These are phyloP conservation scores for Elsinoe perseae DNA, from an alignment of 2,329 filamentous ascomycete genomes.

Conservation along the genomic window DNA sequence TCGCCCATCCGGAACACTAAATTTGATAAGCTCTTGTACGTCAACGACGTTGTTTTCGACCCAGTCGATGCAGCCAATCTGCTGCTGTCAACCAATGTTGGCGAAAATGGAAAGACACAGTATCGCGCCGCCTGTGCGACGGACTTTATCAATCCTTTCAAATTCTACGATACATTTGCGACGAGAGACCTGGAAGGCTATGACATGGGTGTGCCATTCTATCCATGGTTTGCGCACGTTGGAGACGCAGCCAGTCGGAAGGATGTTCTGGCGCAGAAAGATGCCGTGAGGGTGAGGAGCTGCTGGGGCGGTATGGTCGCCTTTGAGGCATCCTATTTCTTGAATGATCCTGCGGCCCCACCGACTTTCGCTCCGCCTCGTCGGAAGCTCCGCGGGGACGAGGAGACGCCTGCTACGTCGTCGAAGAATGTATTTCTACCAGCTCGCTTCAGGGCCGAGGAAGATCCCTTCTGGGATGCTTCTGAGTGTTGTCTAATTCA, in stretches of 20 bases:
- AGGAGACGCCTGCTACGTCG: neutral
- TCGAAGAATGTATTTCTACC: slow-evolving; percentile 26
- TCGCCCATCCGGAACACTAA: slow-evolving; percentile 32
- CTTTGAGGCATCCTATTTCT: slow-evolving; percentile 55
- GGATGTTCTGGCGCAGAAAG: slow-evolving; percentile 54
- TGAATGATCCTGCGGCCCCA: slow-evolving; percentile 24
- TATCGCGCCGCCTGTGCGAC: slow-evolving; percentile 65
- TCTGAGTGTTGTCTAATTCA: slow-evolving; percentile 44
- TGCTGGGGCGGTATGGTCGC: slow-evolving; percentile 74
- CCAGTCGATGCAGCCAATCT: slow-evolving; percentile 52
- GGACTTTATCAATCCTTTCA: slow-evolving; percentile 60
- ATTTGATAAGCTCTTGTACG: slow-evolving; percentile 51
- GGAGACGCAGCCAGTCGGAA: slow-evolving; percentile 47
- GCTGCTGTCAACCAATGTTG: slow-evolving; percentile 55
- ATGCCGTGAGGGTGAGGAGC: slow-evolving; percentile 61
- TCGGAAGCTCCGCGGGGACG: neutral
- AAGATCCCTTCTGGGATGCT: slow-evolving; percentile 39
- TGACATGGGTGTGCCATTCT: slow-evolving; percentile 56
- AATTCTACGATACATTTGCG: slow-evolving; percentile 68
- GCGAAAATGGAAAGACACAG: slow-evolving; percentile 42
- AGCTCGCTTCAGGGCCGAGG: slow-evolving; percentile 37
- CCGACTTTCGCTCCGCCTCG: neutral
- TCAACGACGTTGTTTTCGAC: slow-evolving; percentile 62
- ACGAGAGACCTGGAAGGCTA: slow-evolving; percentile 59
- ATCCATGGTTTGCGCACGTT: slow-evolving; percentile 55